Evolutionary conservation across 805 yeast species (phyloP).

Genomic region (Limtongozyma cylindracea): DNA sequence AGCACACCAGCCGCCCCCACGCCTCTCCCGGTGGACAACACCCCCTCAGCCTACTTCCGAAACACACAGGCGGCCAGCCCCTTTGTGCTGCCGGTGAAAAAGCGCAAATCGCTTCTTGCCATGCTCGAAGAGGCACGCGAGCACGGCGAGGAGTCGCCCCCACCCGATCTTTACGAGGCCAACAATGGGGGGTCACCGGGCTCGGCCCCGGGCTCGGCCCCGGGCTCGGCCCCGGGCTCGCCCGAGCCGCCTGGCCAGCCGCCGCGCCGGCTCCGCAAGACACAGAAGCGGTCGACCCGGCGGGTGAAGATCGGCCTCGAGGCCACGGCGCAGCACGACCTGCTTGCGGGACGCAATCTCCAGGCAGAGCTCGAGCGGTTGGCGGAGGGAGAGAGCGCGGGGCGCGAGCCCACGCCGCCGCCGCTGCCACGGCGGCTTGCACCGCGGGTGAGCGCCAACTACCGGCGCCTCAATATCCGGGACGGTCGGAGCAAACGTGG

Average conservation of each 20-base stretch:
- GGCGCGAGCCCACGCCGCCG: conserved; percentile 1
- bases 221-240: conserved; percentile 2
- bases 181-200: too few species aligned
- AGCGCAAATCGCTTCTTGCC: too few species aligned
- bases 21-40: conserved; percentile 1
- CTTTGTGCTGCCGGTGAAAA: conserved; percentile 1
- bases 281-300: conserved; percentile 26
- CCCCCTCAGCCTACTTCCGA: conserved; percentile 3
- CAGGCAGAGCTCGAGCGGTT: conserved; percentile 13
- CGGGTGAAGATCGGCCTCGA: conserved; percentile 21
- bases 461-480: conserved; percentile 24
- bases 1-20: background rate
- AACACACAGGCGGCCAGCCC: conserved; percentile 9
- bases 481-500: too few species aligned
- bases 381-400: conserved; percentile 7
- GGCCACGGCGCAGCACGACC: conserved; percentile 2
- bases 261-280: conserved; percentile 8
- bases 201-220: too few species aligned
- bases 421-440: conserved; percentile 1
- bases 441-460: conserved; percentile 15
- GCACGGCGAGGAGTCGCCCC: too few species aligned
- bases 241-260: conserved; percentile 1
- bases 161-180: too few species aligned
- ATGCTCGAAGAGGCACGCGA: too few species aligned
- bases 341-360: conserved; percentile 7